phyloP scores from a whole-genome alignment of 495 filamentous ascomycete species.

The Talaromyces adpressus region DNA sequence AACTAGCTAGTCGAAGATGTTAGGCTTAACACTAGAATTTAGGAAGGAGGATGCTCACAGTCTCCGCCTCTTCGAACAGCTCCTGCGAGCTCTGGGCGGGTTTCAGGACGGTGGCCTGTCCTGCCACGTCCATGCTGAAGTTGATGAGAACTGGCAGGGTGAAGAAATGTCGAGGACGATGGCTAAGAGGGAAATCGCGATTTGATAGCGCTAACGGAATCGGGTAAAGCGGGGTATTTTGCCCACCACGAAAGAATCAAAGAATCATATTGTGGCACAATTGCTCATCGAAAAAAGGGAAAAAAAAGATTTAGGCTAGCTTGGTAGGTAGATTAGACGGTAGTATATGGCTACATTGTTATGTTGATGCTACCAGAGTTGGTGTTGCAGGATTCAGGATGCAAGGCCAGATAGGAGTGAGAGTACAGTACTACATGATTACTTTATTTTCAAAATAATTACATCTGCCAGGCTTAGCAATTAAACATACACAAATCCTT shows the following conservation, averaged over 20 bases:
- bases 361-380: no score
- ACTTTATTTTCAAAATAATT: no score
- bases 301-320: no score
- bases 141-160: neutral
- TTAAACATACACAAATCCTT: neutral
- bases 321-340: no score
- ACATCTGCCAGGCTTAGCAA: neutral
- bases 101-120: neutral
- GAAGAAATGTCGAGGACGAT: neutral
- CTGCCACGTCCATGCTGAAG: constrained; percentile 8
- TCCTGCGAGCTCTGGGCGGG: constrained; percentile 13
- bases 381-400: no score
- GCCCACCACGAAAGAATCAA: neutral
- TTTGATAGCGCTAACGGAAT: constrained; percentile 8
- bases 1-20: neutral
- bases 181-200: neutral
- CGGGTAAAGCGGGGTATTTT: neutral
- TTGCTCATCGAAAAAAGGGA: no score
- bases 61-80: constrained; percentile 23
- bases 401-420: no score
- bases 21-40: neutral
- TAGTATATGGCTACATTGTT: no score
- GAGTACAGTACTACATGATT: no score
- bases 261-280: no score
- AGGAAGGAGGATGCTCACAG: constrained; percentile 12